These are phyloP conservation scores for Wallacemonas sp. DNA, from an alignment of 208 protist genomes.

Conservation along the genomic window DNA sequence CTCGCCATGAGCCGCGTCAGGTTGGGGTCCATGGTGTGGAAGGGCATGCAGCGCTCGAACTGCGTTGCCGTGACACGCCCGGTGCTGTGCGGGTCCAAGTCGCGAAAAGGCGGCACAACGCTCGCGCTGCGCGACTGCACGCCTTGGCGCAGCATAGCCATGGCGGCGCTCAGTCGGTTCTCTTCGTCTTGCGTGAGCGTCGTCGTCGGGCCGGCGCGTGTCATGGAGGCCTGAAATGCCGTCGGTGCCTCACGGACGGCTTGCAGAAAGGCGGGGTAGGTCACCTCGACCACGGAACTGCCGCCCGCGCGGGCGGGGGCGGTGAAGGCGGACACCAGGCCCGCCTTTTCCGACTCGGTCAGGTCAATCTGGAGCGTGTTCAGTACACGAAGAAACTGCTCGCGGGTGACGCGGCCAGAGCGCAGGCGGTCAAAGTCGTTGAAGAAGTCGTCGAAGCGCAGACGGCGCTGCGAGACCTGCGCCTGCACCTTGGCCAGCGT, in stretches of 20 bases:
- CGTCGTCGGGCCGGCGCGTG: constrained; percentile 20
- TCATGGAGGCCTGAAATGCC: constrained; percentile 33
- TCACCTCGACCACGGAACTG: constrained; percentile 27
- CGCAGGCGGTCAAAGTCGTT: constrained; percentile 83
- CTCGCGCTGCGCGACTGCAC: constrained; percentile 52
- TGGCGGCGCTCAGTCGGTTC: constrained; percentile 27
- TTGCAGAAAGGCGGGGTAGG: constrained; percentile 52
- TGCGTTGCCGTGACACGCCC: constrained; percentile 68
- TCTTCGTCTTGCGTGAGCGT: constrained; percentile 58
- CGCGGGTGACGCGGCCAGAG: constrained; percentile 72
- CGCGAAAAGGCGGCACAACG: constrained; percentile 63
- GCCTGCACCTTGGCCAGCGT: constrained; percentile 50
- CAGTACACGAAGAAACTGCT: constrained; percentile 76
- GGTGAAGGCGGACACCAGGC: constrained; percentile 39
- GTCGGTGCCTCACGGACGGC: constrained; percentile 39
- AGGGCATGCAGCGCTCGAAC: constrained; percentile 73
- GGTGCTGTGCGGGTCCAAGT: constrained; percentile 75
- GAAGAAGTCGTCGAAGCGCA: constrained; percentile 82
- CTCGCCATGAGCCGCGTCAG: constrained; percentile 51
- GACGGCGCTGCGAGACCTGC: constrained; percentile 59
- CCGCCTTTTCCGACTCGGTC: constrained; percentile 41
- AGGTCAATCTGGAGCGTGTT: constrained; percentile 58
- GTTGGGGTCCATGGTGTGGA: constrained; percentile 24
- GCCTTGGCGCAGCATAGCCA: constrained; percentile 43
- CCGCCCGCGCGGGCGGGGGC: constrained; percentile 2